phyloP scores from a whole-genome alignment of 148 eudicot genomes.

The Arbutus unedo region DNA sequence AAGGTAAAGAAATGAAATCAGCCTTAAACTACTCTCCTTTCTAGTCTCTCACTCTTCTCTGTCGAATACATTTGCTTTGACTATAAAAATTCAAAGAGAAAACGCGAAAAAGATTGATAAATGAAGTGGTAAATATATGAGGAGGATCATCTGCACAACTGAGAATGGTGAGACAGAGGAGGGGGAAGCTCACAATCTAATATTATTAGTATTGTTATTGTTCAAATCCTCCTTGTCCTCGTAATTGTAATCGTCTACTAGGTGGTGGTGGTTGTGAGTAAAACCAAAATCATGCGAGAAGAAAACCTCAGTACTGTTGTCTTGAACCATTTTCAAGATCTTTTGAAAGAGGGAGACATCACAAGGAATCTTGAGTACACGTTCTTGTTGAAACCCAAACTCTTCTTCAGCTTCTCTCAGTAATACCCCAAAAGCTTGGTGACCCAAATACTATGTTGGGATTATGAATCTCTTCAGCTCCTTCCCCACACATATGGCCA shows the following conservation, averaged over 20 bases:
- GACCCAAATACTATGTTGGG: slow-evolving; percentile 67
- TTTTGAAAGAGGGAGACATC: slow-evolving; percentile 59
- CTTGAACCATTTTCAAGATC: slow-evolving; percentile 57
- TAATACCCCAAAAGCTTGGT: slow-evolving; percentile 57
- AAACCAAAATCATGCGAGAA: slow-evolving; percentile 19
- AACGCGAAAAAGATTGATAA: background rate
- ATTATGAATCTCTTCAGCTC: slow-evolving; percentile 72
- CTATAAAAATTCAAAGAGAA: background rate
- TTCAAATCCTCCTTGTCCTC: background rate
- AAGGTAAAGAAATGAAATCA: background rate
- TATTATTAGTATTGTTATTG: background rate
- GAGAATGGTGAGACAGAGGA: slow-evolving; percentile 30
- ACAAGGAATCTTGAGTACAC: slow-evolving; percentile 81
- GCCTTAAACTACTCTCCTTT: background rate
- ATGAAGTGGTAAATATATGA: background rate
- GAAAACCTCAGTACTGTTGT: slow-evolving; percentile 28
- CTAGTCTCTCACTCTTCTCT: background rate
- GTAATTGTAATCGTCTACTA: no score
- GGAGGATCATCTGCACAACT: slow-evolving; percentile 38
- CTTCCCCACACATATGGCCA: slow-evolving; percentile 74
- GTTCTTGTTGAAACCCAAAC: slow-evolving; percentile 89
- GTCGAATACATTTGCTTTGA: background rate
- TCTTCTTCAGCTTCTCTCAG: slow-evolving; percentile 90
- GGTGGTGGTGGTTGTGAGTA: background rate
- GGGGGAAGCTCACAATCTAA: slow-evolving; percentile 29